A percentile compares a stretch with the other conserved stretches of the same genome.
phyloP scores from a whole-genome alignment of 805 yeast genomes.

The Kluyveromyces dobzhanskii region DNA sequence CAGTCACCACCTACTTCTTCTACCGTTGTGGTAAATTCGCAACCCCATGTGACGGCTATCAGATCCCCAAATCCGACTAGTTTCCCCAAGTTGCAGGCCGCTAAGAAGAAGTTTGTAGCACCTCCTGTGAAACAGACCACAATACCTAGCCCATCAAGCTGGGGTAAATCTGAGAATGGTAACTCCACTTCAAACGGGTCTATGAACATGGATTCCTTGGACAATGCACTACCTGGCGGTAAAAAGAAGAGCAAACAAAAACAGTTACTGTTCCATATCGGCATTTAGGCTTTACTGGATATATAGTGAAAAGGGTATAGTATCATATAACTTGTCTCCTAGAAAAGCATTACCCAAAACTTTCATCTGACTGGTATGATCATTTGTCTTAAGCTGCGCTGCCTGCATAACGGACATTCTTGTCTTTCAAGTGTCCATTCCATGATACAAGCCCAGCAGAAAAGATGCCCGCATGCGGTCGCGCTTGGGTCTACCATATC shows the following conservation, averaged over 20 bases:
- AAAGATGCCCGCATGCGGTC: slow-evolving; percentile 86
- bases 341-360: too few relatives aligned
- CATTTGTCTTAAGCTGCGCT: slow-evolving; percentile 13
- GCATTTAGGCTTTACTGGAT: slow-evolving; percentile 27
- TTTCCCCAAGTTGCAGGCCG: slow-evolving; percentile 4
- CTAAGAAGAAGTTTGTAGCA: slow-evolving; percentile 23
- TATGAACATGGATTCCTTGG: slow-evolving; percentile 14
- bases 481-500: slow-evolving; percentile 75
- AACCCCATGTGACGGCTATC: slow-evolving; percentile 3
- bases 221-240: slow-evolving; percentile 21
- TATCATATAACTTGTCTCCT: too few relatives aligned
- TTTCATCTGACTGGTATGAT: slow-evolving; percentile 18
- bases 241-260: slow-evolving; percentile 42
- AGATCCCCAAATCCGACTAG: slow-evolving; percentile 1
- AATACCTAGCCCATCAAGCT: slow-evolving; percentile 30
- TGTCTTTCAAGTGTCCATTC: slow-evolving; percentile 93
- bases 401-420: slow-evolving; percentile 28
- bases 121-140: slow-evolving; percentile 50
- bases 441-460: slow-evolving; percentile 84
- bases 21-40: neutral
- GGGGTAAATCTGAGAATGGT: slow-evolving; percentile 21
- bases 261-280: slow-evolving; percentile 44
- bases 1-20: neutral
- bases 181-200: neutral
- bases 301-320: too few relatives aligned